Base-by-base conservation (phyloP, 441 rosid species). In the Erodium moschatum region DNA sequence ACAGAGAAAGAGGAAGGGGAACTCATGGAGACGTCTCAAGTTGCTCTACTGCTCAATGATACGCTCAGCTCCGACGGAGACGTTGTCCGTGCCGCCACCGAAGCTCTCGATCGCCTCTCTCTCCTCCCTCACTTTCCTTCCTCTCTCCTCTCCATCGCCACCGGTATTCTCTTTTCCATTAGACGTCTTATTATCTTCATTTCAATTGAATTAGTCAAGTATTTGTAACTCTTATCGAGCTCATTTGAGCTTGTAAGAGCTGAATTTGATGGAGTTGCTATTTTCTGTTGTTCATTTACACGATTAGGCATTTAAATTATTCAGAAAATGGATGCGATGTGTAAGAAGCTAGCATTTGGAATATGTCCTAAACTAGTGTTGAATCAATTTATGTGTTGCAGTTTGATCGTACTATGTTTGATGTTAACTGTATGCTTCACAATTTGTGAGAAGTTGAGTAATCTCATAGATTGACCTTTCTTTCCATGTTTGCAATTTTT, bases 91-190 rank as follows among this genome's bases (percentile, higher is more conserved):
- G n/a, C 79, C 15, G 86, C 90, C 2, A 77, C 88, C 5, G 87
- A 80, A 73, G 80, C 90, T 74, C 90, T 91, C 44, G 92, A 87
- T 76, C 78, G 85, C 72, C 81, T 87, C 65, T 85, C 90, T 78
- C 74, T 72, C 58, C 75, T 80, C 61, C 87, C 89, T 81, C 85
- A 77, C 74, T 86, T 89, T 75, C 90, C 96, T 44, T 82, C 75
- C 71, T 77, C 79, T 70, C 93, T 89, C 78, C 96, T 91, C 77
- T 82, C 88, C 73, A 76, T 91, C 67, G 79, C 87, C 70, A 40
- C 80, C 44, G 86, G 96, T 89, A 82, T 72, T 21, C 27, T 15
- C 27, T 15, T 54, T 54, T 31, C 27, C 46, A 66, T 6, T 6
- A 2, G 58, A 6, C 7, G 6, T 18, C 73, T 60, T 18, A 27